These are phyloP conservation scores for Solanum hybrid DNA, from an alignment of 305 asterid species.

Conservation along the genomic window DNA sequence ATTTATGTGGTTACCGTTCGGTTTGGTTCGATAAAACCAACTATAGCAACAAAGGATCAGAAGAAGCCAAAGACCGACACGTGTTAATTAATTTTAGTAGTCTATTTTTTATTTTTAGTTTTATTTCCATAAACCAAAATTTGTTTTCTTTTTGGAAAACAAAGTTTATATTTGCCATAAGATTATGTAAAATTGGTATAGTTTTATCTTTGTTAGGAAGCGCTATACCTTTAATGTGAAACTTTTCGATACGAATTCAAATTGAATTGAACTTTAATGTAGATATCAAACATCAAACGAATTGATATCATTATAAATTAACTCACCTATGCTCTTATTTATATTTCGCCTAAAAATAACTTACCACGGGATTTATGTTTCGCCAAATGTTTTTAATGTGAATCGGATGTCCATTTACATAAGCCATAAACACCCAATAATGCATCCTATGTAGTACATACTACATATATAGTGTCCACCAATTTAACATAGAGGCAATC, in stretches of 20 bases:
- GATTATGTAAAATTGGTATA: neutral
- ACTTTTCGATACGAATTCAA: too few relatives aligned
- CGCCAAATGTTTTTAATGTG: neutral
- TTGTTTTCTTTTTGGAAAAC: neutral
- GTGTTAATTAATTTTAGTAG: neutral
- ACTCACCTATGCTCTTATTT: neutral
- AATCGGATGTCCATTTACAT: neutral
- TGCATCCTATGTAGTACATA: neutral
- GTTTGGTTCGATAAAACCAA: neutral
- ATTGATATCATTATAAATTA: too few relatives aligned
- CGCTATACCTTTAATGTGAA: accelerated
- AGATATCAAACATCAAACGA: too few relatives aligned
- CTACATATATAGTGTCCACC: neutral
- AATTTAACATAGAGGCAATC: neutral
- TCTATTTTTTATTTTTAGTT: neutral
- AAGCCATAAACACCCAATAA: neutral
- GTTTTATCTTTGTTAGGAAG: too few relatives aligned
- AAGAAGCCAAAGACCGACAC: neutral
- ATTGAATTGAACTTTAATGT: too few relatives aligned
- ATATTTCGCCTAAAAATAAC: neutral
- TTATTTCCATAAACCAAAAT: neutral
- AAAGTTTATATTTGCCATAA: neutral
- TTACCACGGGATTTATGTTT: neutral
- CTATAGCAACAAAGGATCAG: neutral
- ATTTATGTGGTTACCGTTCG: constrained; percentile 10